Base-by-base conservation (phyloP, 257 asterid species). In the Fraxinus anomala region DNA sequence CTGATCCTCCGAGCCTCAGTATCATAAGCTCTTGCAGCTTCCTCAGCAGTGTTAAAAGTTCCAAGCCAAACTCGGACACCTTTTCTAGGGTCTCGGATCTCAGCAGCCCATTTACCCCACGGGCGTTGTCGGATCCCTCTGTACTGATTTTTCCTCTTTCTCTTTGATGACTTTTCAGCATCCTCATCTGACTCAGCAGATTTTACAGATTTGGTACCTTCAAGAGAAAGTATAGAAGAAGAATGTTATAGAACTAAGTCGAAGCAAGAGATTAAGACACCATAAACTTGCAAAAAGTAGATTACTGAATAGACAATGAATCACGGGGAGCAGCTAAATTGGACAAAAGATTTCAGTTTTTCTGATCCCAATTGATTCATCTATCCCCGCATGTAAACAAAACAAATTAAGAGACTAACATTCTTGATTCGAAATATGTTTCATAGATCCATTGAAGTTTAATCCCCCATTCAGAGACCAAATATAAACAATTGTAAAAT, bases 71-170 rank as follows among this genome's bases (percentile, higher is more conserved):
- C 98, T 1, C 99, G 89, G 65, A 93, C 97, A 14, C 99, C 99
- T 82, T 96, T 96, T 73, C 89, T 87, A 0, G 99, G 99, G 67
- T 96, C 99, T 44, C 99, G 97, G 28, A 96, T 96, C 90, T 96
- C 99, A 82, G 99, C 98, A 0, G 99, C 99, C 99, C 99, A 96
- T 85, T 93, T 96, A 23, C 99, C 99, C 99, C 98, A 96, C 8
- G 99, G 99, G 12, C 99, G 95, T 72, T 96, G 99, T 69, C 99
- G 87, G 79, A 96, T 96, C 34, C 99, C 99, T 80, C 99, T 82
- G 72, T 92, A 96, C 74, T 93, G 98, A 81, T 92, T 96, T 88
- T 91, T 96, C 91, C 98, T 91, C 90, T 93, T 96, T 77, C 97
- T 88, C 77, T 92, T 96, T 4, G 92, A 88, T 75, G 92, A 85